phyloP scores from a whole-genome alignment of 495 filamentous ascomycete genomes.

The Aspergillus kassunensis region DNA sequence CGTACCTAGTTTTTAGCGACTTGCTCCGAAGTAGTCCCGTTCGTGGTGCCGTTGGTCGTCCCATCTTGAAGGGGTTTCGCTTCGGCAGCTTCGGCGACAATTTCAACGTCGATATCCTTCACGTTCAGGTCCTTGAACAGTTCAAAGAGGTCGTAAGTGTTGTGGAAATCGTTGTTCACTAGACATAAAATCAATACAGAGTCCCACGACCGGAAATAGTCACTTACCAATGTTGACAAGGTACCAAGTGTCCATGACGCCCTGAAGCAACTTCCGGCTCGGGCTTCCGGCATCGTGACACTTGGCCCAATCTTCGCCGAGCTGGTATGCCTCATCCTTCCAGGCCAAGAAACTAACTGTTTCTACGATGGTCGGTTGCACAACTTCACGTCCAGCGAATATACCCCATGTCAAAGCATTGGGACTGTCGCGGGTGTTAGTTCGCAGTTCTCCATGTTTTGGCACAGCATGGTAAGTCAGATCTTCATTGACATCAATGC shows the following conservation, averaged over 20 bases:
- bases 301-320: conserved; percentile 90
- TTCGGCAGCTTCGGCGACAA: conserved; percentile 20
- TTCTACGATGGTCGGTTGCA: conserved; percentile 99
- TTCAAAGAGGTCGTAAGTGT: conserved; percentile 69
- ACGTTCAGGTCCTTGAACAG: conserved; percentile 78
- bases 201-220: not conserved
- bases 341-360: conserved; percentile 96
- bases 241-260: conserved; percentile 85
- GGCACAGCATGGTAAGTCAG: conserved; percentile 92
- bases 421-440: conserved; percentile 79
- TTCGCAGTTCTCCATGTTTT: conserved; percentile 71
- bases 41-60: conserved; percentile 18
- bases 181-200: conserved; percentile 22
- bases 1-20: conserved; percentile 26
- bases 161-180: conserved; percentile 97
- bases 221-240: conserved; percentile 89
- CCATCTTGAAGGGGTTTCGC: conserved; percentile 12
- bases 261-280: conserved; percentile 77
- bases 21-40: conserved; percentile 12
- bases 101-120: conserved; percentile 53
- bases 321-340: conserved; percentile 95
- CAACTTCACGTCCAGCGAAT: conserved; percentile 97
- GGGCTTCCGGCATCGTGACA: conserved; percentile 76
- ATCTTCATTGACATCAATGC: conserved; percentile 73
- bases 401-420: conserved; percentile 99